Base-by-base conservation (phyloP, 2,329 filamentous ascomycete genomes). In the Endothia cerciana region DNA sequence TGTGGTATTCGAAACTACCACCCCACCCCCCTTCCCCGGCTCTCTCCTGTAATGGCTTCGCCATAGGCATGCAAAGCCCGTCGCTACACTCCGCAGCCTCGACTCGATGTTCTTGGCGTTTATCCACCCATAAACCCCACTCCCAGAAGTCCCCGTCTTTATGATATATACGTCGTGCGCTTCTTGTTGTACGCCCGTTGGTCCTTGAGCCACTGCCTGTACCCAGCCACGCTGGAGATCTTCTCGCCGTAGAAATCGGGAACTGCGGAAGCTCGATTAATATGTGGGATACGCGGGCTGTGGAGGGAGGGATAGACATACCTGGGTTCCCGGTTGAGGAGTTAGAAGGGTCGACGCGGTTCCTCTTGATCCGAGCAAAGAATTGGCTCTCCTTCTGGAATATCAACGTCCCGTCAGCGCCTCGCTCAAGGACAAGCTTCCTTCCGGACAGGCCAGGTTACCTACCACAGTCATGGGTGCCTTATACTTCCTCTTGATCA, bases 241-340 rank as follows among this genome's bases (percentile, higher is more conserved):
- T 97, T 98, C 82, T 99, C 95, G 73, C 95, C 95, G 74, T 99
- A 99, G 80, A 97, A 99, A 77, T 99, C 95, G 53, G 94, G 94
- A 0, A 97, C 92, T 85, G 62, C 70, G n/a, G 61, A 41, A 43
- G 59, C 13, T 19, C 53, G 5, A 10, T 25, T 17, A 13, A 19
- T 38, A 66, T 4, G 57, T 62, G 28, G 65, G 28, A 33, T 28
- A n/a, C 22, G 45, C 13, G 10, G 25, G 40, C n/a, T 3, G 1
- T 1, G 49, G 28, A 11, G 4, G 15, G 22, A 40, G 25, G 3
- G 41, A 13, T 11, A 17, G 28, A 74, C 80, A 66, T 77, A 83
- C 87, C 86, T 22, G 95, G 95, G 81, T 98, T 98, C 62, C 92
- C 87, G 72, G 95, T 89, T 49, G 92, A 97, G 69, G 93, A 96